Evolutionary conservation across 257 asterid species (phyloP), one percentile per base, ranked within the genome.

Genomic region (Solanum lignicaule): DNA sequence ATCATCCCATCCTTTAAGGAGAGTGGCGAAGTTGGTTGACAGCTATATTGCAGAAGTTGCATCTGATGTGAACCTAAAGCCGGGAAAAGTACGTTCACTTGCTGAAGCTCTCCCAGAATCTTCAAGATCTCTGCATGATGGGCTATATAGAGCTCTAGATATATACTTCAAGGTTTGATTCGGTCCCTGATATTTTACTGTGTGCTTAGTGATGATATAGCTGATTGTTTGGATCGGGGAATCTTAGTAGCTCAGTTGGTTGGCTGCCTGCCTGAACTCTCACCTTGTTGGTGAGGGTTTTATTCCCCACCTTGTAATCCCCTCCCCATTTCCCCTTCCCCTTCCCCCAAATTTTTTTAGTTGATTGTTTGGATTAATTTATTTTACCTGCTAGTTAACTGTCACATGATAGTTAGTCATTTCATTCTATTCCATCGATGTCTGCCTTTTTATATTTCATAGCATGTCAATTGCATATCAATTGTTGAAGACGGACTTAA

Each of bases 41-140:
- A 91, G 88, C 83, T 98, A 96, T 85, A 87, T 98, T 41, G 98
- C 99, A 1, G 99, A 98, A 91, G 92, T 96, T 88, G 99, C 99
- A 91, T 96, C 98, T 83, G 99, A 98, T 86, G 95, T 95, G 66
- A 95, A 93, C 92, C 91, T 96, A 93, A 96, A 97, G 90, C 98
- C 96, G 10, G 94, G 90, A 85, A 94, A 95, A 86, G 58, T 96
- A 9, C 98, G 92, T 58, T 87, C 90, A 2, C 90, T 97, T 91
- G 99, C 97, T 10, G 97, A 93, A 91, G 94, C 94, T 43, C 91
- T 97, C 89, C 99, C 99, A 18, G 98, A 94, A 85, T 93, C 96
- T 87, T 94, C 98, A 9, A 93, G 99, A 91, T 89, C 96, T 68
- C 94, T 98, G 93, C 96, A 98, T 81, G 99, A 98, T 91, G 99